phyloP scores from a whole-genome alignment of 306 rosid genomes.

The Canavalia gladiata region DNA sequence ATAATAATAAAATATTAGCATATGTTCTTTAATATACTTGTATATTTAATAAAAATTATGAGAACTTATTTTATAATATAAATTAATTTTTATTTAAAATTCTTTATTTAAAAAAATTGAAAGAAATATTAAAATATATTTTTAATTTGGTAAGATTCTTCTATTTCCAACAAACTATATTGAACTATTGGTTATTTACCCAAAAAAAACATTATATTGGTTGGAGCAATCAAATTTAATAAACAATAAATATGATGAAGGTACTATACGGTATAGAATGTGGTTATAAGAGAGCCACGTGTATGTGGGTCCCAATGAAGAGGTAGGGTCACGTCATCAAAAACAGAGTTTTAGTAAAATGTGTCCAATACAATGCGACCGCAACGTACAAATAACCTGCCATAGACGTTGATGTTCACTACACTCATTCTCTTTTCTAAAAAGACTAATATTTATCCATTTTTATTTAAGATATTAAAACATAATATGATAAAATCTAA shows the following conservation, averaged over 20 bases:
- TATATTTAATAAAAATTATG: too few relatives aligned
- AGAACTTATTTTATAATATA: too few relatives aligned
- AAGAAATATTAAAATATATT: too few relatives aligned
- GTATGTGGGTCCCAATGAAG: neutral
- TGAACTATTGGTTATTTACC: too few relatives aligned
- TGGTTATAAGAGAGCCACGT: constrained; percentile 22
- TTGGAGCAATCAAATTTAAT: neutral
- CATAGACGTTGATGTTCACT: neutral
- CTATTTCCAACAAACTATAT: too few relatives aligned
- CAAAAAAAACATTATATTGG: neutral
- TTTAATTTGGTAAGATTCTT: too few relatives aligned
- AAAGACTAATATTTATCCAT: too few relatives aligned
- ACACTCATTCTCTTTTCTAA: neutral
- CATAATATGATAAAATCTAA: too few relatives aligned
- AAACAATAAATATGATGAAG: constrained; percentile 25
- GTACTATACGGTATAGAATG: neutral
- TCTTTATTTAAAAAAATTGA: too few relatives aligned
- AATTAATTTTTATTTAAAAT: too few relatives aligned
- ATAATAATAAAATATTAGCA: too few relatives aligned
- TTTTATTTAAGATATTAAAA: neutral
- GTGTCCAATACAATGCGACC: constrained; percentile 8
- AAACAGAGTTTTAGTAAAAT: neutral
- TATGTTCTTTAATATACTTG: too few relatives aligned
- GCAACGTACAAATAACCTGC: constrained; percentile 8
- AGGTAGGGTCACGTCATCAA: constrained; percentile 1